A percentile compares a stretch with the other conserved stretches of the same genome.
These are phyloP conservation scores for Vigna angularis DNA, from an alignment of 306 rosid genomes.

Conservation along the genomic window DNA sequence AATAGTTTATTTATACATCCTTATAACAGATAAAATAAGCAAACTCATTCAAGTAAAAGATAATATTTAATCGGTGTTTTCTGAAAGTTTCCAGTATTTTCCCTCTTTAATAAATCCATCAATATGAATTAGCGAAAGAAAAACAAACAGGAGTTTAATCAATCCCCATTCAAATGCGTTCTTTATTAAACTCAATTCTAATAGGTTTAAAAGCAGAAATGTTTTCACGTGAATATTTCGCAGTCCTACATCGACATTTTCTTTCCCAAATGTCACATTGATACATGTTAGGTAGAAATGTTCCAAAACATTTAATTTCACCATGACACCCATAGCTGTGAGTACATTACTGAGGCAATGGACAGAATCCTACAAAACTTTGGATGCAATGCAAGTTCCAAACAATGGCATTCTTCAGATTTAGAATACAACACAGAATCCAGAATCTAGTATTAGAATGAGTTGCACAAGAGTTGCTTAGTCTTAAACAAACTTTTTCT, in stretches of 20 bases:
- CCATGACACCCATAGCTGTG: neutral
- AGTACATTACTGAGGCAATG: neutral
- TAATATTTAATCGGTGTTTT: too few species aligned
- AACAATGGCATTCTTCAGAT: neutral
- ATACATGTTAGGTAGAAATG: neutral
- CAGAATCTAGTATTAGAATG: neutral
- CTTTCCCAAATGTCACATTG: neutral
- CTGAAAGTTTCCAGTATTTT: too few species aligned
- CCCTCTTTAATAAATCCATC: too few species aligned
- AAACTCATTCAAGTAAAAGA: too few species aligned
- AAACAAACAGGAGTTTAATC: too few species aligned
- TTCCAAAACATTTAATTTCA: neutral
- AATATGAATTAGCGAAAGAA: too few species aligned
- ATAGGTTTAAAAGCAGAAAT: neutral
- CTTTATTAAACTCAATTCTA: neutral
- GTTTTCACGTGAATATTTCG: neutral
- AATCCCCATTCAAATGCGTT: too few species aligned
- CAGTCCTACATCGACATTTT: neutral
- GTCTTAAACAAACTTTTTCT: conserved; percentile 32
- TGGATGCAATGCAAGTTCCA: neutral
- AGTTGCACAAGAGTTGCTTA: conserved; percentile 11
- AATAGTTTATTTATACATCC: too few species aligned
- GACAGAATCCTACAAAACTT: neutral
- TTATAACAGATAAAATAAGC: too few species aligned
- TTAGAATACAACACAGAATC: neutral